A percentile compares a stretch with the other conserved stretches of the same genome.
phyloP scores from a whole-genome alignment of 2,329 filamentous ascomycete genomes.

The Saccharata proteae region DNA sequence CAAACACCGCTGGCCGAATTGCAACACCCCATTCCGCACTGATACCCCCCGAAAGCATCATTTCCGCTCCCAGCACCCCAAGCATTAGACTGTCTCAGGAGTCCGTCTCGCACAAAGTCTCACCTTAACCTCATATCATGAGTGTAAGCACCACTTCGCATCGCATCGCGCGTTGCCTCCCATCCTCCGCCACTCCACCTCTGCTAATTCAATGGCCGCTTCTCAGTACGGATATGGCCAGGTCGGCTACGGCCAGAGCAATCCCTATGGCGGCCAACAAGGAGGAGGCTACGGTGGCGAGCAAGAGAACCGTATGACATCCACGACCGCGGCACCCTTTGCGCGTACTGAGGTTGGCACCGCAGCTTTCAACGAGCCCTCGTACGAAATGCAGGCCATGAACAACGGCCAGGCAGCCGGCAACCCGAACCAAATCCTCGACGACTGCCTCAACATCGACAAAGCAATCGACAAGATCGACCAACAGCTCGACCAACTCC shows the following conservation, averaged over 20 bases:
- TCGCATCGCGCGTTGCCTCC: neutral
- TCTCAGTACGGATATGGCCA: conserved; percentile 31
- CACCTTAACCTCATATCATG: too few relatives aligned
- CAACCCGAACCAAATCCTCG: conserved; percentile 65
- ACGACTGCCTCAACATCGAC: conserved; percentile 74
- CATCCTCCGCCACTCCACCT: neutral
- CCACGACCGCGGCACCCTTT: conserved; percentile 14
- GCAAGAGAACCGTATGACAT: conserved; percentile 10
- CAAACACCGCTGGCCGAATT: too few relatives aligned
- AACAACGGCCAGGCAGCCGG: conserved; percentile 24
- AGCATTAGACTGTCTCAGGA: too few relatives aligned
- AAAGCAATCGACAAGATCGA: conserved; percentile 64
- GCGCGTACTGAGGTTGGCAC: conserved; percentile 21
- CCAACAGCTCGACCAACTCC: conserved; percentile 57
- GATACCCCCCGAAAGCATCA: too few relatives aligned
- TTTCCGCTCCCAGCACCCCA: too few relatives aligned
- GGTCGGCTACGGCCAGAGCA: conserved; percentile 28
- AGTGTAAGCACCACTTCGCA: conserved; percentile 7
- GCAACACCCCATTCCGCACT: too few relatives aligned
- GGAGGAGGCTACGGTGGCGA: conserved; percentile 38
- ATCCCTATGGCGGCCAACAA: conserved; percentile 28
- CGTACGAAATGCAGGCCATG: conserved; percentile 62
- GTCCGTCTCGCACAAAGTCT: too few relatives aligned
- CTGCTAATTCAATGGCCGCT: conserved; percentile 8
- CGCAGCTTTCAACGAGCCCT: conserved; percentile 15